Base-by-base conservation (phyloP, 805 yeast genomes). In the Starmerella floricola region DNA sequence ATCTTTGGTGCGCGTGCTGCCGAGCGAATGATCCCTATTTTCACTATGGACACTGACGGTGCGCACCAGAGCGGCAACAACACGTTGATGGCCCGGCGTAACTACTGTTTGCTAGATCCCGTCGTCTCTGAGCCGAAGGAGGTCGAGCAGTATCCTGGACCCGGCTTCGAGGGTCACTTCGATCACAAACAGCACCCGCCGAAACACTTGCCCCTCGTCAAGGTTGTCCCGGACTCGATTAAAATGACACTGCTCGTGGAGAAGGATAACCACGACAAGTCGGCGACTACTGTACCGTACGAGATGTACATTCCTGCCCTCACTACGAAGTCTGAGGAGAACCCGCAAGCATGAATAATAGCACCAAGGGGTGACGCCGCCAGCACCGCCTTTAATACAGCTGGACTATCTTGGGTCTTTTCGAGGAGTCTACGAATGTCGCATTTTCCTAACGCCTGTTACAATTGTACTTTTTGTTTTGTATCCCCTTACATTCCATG, bases 21-120 rank as follows among this genome's bases (percentile, higher is more conserved):
- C 50, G 96, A 88, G 58, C 91, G 85, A 53, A 71, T 81, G 57
- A 74, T 85, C n/a, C 80, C 82, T 1, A 53, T 86, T 6, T 86
- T 87, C 60, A 54, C 62, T 3, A 56, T 59, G 19, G 82, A 83
- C 40, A 74, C 77, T 0, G 71, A 76, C 46, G 80, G 78, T 2
- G 49, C 61, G 2, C 31, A 38, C 2, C 62, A 13, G 26, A 18
- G 79, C 44, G 57, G 53, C 12, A 78, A 73, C 60, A 67, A 62
- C 36, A 67, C 65, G 51, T 76, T 79, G 52, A 55, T 72, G 55
- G 74, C 76, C 46, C 66, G 66, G 46, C 63, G 80, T 44, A 74
- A 75, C 55, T 74, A 76, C 76, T 62, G 72, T 48, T 70, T 69
- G 42, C 65, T 73, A 42, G 53, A 47, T 26, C 46, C 50, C 11